A percentile compares a stretch with the other conserved stretches of the same genome.
phyloP scores from a whole-genome alignment of 306 rosid genomes.

The Corylus americana region DNA sequence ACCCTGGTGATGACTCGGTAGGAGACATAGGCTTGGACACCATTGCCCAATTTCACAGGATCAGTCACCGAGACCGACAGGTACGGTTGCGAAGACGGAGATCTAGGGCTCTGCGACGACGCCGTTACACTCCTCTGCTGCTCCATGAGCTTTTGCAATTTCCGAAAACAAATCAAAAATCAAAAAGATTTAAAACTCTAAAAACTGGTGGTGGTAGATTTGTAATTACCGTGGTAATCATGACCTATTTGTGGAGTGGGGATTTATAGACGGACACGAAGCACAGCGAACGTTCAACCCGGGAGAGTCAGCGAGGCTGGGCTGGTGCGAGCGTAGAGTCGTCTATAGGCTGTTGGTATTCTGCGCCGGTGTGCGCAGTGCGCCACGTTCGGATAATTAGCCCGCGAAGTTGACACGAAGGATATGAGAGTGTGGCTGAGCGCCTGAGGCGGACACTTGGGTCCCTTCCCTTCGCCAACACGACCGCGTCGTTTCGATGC shows the following conservation, averaged over 20 bases:
- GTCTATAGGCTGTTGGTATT: background rate
- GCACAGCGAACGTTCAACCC: background rate
- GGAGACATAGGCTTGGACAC: constrained; percentile 95
- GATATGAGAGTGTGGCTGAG: background rate
- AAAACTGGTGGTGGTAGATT: constrained; percentile 24
- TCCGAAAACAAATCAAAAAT: background rate
- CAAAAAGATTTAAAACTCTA: background rate
- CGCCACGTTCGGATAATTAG: background rate
- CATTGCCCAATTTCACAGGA: constrained; percentile 98
- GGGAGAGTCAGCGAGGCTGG: background rate
- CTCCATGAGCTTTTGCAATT: constrained; percentile 42
- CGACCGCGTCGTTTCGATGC: background rate
- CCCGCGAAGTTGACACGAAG: constrained; percentile 5
- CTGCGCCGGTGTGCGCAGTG: constrained; percentile 13
- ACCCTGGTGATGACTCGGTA: constrained; percentile 95
- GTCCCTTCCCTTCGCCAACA: background rate
- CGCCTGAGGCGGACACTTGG: background rate
- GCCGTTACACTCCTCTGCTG: constrained; percentile 71
- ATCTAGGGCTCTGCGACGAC: constrained; percentile 90
- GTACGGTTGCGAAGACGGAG: constrained; percentile 77
- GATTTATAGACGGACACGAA: background rate
- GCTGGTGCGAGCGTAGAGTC: background rate
- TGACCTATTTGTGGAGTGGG: constrained; percentile 29
- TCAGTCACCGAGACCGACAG: constrained; percentile 87
- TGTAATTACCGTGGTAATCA: constrained; percentile 54